Evolutionary conservation across 148 eudicot genomes (phyloP), one percentile per base, ranked within the genome.

Genomic region (Rhododendron griersonianum): DNA sequence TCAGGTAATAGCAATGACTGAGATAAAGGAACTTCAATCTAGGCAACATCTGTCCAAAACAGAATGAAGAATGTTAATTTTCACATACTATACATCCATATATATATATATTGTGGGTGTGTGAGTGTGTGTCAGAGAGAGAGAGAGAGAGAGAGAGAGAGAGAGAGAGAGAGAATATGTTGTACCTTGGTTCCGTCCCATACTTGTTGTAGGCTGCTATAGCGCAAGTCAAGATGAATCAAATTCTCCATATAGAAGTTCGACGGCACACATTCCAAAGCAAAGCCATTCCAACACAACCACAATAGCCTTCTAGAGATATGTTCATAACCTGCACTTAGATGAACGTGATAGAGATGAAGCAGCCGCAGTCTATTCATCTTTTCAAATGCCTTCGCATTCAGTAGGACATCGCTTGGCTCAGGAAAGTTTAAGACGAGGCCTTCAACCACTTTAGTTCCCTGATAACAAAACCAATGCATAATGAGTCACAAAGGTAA

Each of bases 11-110:
- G 61, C 80, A 84, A 71, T 50, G 23, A 51, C 86, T 84, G 25
- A 84, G 80, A 18, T 84, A 35, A 30, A 84, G 80, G 44, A 69
- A 71, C 39, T 76, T 71, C 75, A 84, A 41, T 53, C 74, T 84
- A 33, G 4, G 35, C 37, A 84, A 41, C 35, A 11, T 33, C 86
- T 84, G 86, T 30, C 8, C 73, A 23, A 74, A 74, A 74, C 39
- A 30, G 33, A 14, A 74, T 3, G 15, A 14, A 74, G 69, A 45
- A 21, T 14, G 7, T 45, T 41, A 41, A 25, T 28, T 63, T 41
- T 21, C 50, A n/a, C 18, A 15, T 15, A 18, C 50, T 44, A 44
- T 6, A 44, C 45, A 44, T 6, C 5, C 45, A 6, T 10, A 48
- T 6, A 48, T 48, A 48, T 48, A 33, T 33, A 33, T 33, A 33